Evolutionary conservation across 2,329 filamentous ascomycete species (phyloP), one percentile per base, ranked within the genome.

Genomic region (Claviceps sp.): DNA sequence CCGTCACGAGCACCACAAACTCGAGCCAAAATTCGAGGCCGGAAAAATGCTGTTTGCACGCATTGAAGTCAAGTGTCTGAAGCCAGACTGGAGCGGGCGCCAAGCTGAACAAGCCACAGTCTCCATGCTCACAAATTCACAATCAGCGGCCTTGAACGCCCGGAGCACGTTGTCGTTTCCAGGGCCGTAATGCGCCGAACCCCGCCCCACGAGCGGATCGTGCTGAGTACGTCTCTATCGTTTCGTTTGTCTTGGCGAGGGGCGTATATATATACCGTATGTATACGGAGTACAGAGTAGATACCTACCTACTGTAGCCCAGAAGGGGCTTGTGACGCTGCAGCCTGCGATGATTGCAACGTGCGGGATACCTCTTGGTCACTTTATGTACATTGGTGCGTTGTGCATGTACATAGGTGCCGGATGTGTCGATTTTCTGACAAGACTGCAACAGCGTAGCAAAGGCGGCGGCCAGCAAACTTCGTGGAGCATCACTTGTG

Each of bases 171-270:
- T 62, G 54, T 54, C 48, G 46, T 54, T 48, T 47, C 47, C 55
- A 47, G 61, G 60, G 60, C 58, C 59, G 58, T 57, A 52, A 58
- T 52, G 57, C 55, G 53, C 60, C 56, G 55, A 58, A 54, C 52
- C 47, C 26, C 45, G 24, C 37, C 36, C 52, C 52, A 53, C 48
- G 52, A 34, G 48, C 52, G 37, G n/a, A 43, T 44, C 16, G 38
- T 45, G 41, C 18, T 22, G 14, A 42, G 30, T 34, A 18, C 11
- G 7, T 26, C 30, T 34, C 30, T 11, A 34, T 34, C 30, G 30
- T 37, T 47, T 38, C 13, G 42, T 42, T 41, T 48, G 44, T 43
- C 46, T 4, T 42, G 14, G 26, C 20, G 42, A 20, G 8, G 26
- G n/a, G 11, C 20, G 43, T 24, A 22, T n/a, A n/a, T n/a, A n/a